Evolutionary conservation across 2,329 filamentous ascomycete species (phyloP).

Genomic region (Plenodomus biglobosus): DNA sequence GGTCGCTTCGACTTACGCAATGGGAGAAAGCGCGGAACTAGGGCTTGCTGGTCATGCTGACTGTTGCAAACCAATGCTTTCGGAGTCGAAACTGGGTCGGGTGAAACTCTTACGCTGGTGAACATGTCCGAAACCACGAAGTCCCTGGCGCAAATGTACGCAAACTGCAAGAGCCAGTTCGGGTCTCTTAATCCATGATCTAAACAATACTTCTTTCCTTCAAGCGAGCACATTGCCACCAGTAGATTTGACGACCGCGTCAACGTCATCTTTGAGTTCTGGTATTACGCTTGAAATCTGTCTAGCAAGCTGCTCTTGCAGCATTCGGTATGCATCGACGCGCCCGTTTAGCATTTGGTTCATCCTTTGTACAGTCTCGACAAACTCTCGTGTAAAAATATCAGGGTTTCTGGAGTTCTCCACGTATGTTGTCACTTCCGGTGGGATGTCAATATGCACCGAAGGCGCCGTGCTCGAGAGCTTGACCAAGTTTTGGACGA

Average conservation of each 20-base stretch:
- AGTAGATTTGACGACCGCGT: slow-evolving; percentile 51
- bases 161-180: neutral
- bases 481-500: slow-evolving; percentile 57
- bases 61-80: too few species aligned
- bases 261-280: slow-evolving; percentile 57
- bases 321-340: slow-evolving; percentile 59
- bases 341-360: slow-evolving; percentile 66
- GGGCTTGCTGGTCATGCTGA: too few species aligned
- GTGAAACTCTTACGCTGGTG: too few species aligned
- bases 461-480: slow-evolving; percentile 54
- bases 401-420: slow-evolving; percentile 65
- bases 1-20: too few species aligned
- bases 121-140: too few species aligned
- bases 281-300: slow-evolving; percentile 62
- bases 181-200: neutral
- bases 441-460: slow-evolving; percentile 57
- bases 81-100: too few species aligned
- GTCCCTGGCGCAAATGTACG: too few species aligned
- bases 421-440: slow-evolving; percentile 65
- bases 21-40: too few species aligned
- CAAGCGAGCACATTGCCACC: slow-evolving; percentile 41
- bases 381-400: slow-evolving; percentile 67
- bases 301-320: slow-evolving; percentile 60
- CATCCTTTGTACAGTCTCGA: slow-evolving; percentile 63
- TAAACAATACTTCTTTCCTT: neutral